Evolutionary conservation across 768 basidiomycete species (phyloP).

Genomic region (Collybia sp.): DNA sequence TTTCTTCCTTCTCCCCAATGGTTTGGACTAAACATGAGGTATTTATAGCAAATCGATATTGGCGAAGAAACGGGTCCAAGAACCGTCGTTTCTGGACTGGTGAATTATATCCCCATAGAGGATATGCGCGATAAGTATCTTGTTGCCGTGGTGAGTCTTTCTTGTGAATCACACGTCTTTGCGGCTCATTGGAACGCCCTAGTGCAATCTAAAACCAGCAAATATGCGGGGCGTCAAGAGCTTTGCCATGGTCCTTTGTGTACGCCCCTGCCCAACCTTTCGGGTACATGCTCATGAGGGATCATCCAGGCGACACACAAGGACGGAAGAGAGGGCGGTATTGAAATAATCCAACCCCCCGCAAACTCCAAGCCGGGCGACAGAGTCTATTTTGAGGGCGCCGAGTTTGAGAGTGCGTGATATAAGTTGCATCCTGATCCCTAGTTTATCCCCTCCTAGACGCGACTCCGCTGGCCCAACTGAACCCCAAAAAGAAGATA

Average conservation of each 20-base stretch:
- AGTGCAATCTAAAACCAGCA: constrained; percentile 95
- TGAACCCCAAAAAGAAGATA: constrained; percentile 99
- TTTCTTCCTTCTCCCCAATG: neutral
- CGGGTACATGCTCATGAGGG: constrained; percentile 1
- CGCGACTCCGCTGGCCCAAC: constrained; percentile 67
- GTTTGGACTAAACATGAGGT: constrained; percentile 8
- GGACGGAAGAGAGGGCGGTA: constrained; percentile 83
- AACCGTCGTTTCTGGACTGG: constrained; percentile 95
- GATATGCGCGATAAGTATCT: constrained; percentile 83
- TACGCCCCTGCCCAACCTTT: constrained; percentile 25
- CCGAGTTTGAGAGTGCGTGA: constrained; percentile 71
- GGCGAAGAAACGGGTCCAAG: constrained; percentile 94
- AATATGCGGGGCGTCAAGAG: constrained; percentile 98
- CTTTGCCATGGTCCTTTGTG: constrained; percentile 95
- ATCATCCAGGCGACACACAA: constrained; percentile 75
- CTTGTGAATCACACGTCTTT: neutral
- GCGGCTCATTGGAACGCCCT: neutral
- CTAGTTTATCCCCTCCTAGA: constrained; percentile 26
- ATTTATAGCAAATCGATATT: constrained; percentile 82
- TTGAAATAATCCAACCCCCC: constrained; percentile 91
- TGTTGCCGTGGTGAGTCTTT: constrained; percentile 66
- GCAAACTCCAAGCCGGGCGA: constrained; percentile 85
- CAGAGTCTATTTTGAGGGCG: constrained; percentile 91
- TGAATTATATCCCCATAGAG: constrained; percentile 95
- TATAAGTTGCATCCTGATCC: neutral